Evolutionary conservation across 164 flowering plant genomes (phyloP).

Genomic region (Saururus chinensis): DNA sequence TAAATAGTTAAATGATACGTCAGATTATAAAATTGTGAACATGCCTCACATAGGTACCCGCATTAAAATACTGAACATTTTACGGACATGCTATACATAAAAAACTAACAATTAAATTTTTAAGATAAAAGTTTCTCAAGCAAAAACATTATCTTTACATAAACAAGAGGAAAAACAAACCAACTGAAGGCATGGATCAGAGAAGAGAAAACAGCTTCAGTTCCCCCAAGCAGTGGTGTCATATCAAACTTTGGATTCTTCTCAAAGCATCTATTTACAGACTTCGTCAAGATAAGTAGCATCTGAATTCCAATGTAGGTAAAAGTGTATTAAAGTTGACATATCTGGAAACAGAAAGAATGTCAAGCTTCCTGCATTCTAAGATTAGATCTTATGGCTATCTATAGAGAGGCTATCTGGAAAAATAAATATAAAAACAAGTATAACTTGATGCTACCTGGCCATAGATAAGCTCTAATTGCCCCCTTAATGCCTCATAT

Average conservation of each 20-base stretch:
- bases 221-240: constrained; percentile 98
- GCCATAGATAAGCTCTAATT: constrained; percentile 86
- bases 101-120: not conserved
- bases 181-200: constrained; percentile 90
- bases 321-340: not conserved
- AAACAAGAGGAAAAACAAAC: constrained; percentile 29
- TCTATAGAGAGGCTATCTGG: not conserved
- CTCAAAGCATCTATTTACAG: constrained; percentile 93
- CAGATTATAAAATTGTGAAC: too few species aligned
- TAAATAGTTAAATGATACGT: too few species aligned
- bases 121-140: not conserved
- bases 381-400: not conserved
- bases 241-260: constrained; percentile 97
- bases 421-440: not conserved
- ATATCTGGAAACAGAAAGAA: not conserved
- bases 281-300: constrained; percentile 90
- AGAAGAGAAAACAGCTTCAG: constrained; percentile 93
- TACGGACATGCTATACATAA: not conserved
- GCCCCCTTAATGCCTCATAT: constrained; percentile 71
- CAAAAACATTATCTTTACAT: not conserved
- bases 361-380: not conserved
- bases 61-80: not conserved
- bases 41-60: too few species aligned
- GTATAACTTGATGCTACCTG: constrained; percentile 43
- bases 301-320: constrained; percentile 49